A percentile compares a stretch with the other conserved stretches of the same genome.
Evolutionary conservation across 176 grass and related monocot genomes (phyloP).

Genomic region (Cymbopogon citratus): DNA sequence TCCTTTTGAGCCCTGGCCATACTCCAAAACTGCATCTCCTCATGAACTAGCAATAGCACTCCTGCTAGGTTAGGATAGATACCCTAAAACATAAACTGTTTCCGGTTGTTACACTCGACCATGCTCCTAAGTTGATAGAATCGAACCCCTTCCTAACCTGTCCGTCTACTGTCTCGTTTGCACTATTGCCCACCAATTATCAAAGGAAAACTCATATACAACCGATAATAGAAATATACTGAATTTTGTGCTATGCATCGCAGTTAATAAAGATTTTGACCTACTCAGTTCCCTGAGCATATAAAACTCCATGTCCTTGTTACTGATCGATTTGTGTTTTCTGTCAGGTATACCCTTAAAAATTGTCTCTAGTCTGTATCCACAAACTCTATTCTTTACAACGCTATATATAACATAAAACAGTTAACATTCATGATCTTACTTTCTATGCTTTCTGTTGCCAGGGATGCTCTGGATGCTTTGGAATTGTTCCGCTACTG

Average conservation of each 20-base stretch:
- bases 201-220: not conserved
- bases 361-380: not conserved
- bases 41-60: not conserved
- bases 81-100: not conserved
- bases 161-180: not conserved
- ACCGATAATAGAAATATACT: not conserved
- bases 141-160: not conserved
- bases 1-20: not conserved
- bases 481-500: conserved; percentile 86
- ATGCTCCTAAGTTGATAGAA: not conserved
- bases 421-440: not conserved
- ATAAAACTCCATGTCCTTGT: not conserved
- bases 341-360: not conserved
- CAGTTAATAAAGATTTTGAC: not conserved
- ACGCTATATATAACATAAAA: not conserved
- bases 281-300: not conserved
- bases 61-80: not conserved
- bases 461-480: conserved; percentile 86
- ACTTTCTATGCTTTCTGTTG: not conserved
- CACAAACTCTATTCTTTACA: not conserved
- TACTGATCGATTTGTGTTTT: not conserved
- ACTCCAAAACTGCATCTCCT: not conserved
- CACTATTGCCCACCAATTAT: not conserved
- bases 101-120: not conserved
- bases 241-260: not conserved